These are phyloP conservation scores for Cochlearia excelsa DNA, from an alignment of 345 rosid species.

Conservation along the genomic window DNA sequence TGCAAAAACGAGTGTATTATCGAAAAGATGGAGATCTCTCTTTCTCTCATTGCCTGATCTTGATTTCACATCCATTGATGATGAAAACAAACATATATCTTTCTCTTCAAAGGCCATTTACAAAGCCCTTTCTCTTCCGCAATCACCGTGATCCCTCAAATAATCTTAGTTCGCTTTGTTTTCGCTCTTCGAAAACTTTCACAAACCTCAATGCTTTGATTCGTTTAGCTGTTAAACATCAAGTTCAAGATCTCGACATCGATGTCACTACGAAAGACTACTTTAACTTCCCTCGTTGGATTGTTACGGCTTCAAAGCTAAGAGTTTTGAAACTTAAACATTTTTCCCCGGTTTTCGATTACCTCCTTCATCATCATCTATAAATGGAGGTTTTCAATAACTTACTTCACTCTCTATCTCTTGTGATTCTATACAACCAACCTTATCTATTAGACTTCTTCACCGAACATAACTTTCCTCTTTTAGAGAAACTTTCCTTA, in stretches of 20 bases:
- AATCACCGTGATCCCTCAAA: conserved; percentile 29
- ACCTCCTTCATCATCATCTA: conserved; percentile 48
- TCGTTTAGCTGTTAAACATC: conserved; percentile 62
- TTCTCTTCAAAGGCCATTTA: conserved; percentile 29
- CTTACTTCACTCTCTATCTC: conserved; percentile 55
- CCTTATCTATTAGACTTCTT: conserved; percentile 60
- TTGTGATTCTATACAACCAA: conserved; percentile 45
- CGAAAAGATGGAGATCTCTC: conserved; percentile 64
- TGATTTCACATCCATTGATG: conserved; percentile 61
- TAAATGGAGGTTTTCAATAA: conserved; percentile 53
- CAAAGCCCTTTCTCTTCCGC: conserved; percentile 26
- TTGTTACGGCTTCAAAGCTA: conserved; percentile 41
- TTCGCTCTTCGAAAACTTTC: conserved; percentile 55
- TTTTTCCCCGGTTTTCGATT: conserved; percentile 65
- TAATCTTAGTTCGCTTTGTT: conserved; percentile 56
- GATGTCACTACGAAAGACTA: conserved; percentile 72
- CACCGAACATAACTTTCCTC: conserved; percentile 62
- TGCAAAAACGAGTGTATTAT: conserved; percentile 55
- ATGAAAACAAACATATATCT: background rate
- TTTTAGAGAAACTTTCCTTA: conserved; percentile 49
- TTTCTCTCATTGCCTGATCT: conserved; percentile 88
- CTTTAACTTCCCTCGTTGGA: conserved; percentile 73
- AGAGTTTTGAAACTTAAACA: conserved; percentile 53
- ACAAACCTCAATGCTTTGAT: conserved; percentile 59
- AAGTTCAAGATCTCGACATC: conserved; percentile 65